Evolutionary conservation across 2,329 filamentous ascomycete species (phyloP).

Genomic region (Xylariaceae sp.): DNA sequence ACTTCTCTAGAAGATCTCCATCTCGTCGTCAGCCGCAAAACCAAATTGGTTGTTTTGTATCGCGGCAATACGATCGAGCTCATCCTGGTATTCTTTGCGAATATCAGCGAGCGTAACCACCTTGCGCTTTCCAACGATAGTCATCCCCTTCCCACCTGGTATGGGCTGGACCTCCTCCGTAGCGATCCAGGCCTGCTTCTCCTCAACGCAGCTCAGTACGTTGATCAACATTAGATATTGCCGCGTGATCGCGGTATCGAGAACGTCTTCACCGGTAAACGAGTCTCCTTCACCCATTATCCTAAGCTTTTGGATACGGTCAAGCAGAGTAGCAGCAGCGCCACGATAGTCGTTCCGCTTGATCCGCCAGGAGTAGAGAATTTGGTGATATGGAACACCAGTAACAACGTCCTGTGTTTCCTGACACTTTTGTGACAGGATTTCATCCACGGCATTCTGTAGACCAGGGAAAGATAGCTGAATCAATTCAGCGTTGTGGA

Average conservation of each 20-base stretch:
- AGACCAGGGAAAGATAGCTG: conserved; percentile 74
- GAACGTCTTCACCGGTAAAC: conserved; percentile 47
- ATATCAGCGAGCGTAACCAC: conserved; percentile 83
- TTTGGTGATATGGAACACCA: conserved; percentile 73
- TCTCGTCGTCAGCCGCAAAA: conserved; percentile 54
- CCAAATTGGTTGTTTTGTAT: conserved; percentile 88
- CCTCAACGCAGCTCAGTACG: conserved; percentile 76
- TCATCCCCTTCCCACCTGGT: conserved; percentile 29
- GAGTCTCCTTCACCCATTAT: conserved; percentile 55
- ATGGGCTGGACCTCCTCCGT: conserved; percentile 37
- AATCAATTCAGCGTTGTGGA: conserved; percentile 62
- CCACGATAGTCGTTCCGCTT: conserved; percentile 82
- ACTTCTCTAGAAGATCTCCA: conserved; percentile 43
- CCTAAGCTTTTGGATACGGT: conserved; percentile 58
- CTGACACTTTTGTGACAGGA: conserved; percentile 67
- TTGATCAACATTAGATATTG: conserved; percentile 93
- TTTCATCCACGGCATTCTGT: conserved; percentile 70
- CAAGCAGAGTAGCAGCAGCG: conserved; percentile 57
- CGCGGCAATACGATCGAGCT: conserved; percentile 81
- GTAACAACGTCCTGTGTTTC: conserved; percentile 59
- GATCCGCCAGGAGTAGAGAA: conserved; percentile 88
- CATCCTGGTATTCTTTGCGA: conserved; percentile 80
- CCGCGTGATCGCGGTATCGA: conserved; percentile 62
- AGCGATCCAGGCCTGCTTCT: conserved; percentile 74
- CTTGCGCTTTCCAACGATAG: conserved; percentile 52